Evolutionary conservation across 441 rosid species (phyloP), one percentile per base, ranked within the genome.

Genomic region (Mallotus japonicus): DNA sequence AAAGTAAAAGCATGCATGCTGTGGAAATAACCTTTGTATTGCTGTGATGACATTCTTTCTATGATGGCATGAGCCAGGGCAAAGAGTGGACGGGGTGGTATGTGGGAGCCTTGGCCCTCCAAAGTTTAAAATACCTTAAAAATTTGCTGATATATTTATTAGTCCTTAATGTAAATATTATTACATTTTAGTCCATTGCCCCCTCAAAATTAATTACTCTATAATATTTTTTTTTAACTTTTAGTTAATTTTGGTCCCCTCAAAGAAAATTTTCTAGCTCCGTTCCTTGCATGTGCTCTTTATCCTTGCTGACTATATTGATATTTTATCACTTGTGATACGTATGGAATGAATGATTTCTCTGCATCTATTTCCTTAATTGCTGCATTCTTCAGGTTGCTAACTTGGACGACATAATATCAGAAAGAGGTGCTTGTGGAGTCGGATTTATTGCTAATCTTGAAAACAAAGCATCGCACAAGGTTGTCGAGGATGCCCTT

Each of bases 401-500:
- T 34, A 86, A 87, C 72, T 84, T 96, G 92, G 90, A 89, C 67
- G 98, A 93, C 78, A 92, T 96, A 75, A 40, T 96, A 75, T 80
- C 98, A 42, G 98, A 96, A 73, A 92, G 95, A 90, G 98, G 99
- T 81, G 98, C 97, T 61, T 93, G 99, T 73, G 99, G 99, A 72
- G 99, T 96, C 80, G 99, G 99, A 64, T 96, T 96, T 80, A 92
- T 96, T 87, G 97, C 98, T 24, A 90, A 93, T 84, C 81, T 96
- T 79, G 97, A 96, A 69, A 96, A 93, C 71, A 92, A 83, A 78
- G 86, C 96, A 75, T 92, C 97, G 42, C 92, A 90, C 87, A 85
- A 83, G 78, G 87, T 90, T 51, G 85, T 92, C 68, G 80, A 85
- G 71, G 95, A 93, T 86, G 98, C 98, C 69, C 97, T 96, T 76